Percentiles rank a stretch among this genome's conserved stretches.
Evolutionary conservation across 345 rosid genomes (phyloP).

Genomic region (Noccaea caerulescens): DNA sequence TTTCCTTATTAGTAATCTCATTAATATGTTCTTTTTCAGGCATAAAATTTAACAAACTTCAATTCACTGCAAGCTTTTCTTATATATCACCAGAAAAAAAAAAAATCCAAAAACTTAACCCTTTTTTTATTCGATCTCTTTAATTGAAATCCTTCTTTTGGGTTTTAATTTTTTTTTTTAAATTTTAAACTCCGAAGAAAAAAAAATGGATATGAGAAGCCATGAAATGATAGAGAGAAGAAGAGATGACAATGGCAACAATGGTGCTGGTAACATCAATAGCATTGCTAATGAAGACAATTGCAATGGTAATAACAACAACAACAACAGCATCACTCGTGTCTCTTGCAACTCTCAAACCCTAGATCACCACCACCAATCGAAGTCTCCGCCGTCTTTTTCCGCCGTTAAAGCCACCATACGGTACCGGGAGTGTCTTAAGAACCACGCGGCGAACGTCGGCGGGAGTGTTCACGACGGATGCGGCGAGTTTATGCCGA

Average conservation of each 20-base stretch:
- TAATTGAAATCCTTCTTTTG: constrained; percentile 19
- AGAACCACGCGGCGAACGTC: constrained; percentile 86
- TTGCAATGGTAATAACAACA: constrained; percentile 48
- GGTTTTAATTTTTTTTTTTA: neutral
- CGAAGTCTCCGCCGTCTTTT: constrained; percentile 42
- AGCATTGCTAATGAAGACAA: constrained; percentile 35
- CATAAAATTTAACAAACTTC: constrained; percentile 26
- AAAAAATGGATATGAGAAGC: constrained; percentile 43
- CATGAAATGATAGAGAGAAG: constrained; percentile 54
- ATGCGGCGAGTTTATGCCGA: constrained; percentile 97
- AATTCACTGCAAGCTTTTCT: neutral
- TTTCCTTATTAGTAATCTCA: constrained; percentile 40
- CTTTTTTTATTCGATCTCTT: constrained; percentile 20
- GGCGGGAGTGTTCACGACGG: constrained; percentile 91
- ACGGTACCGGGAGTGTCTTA: constrained; percentile 81
- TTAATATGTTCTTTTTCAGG: constrained; percentile 41
- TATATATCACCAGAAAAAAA: neutral
- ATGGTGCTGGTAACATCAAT: constrained; percentile 26
- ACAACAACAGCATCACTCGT: constrained; percentile 30
- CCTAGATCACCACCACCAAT: constrained; percentile 62
- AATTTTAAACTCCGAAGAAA: neutral
- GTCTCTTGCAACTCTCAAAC: constrained; percentile 62
- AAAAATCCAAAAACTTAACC: neutral
- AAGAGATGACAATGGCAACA: constrained; percentile 53
- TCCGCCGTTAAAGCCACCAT: constrained; percentile 28